Evolutionary conservation across 2,329 filamentous ascomycete species (phyloP).

Genomic region (Monilinia vaccinii-corymbosi): DNA sequence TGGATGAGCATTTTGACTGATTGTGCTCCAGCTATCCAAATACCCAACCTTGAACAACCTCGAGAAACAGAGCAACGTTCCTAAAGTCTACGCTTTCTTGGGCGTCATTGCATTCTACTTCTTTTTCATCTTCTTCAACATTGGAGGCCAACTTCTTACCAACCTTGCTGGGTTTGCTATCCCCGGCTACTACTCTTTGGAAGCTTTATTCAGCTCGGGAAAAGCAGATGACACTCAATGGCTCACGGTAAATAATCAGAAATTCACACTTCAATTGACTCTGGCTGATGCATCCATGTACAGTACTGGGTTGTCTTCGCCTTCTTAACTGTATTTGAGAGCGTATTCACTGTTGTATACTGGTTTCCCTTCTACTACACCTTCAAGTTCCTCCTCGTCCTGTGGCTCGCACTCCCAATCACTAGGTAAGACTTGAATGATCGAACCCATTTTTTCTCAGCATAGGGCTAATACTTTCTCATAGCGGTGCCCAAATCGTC

Average conservation of each 20-base stretch:
- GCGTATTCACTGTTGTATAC: slow-evolving; percentile 75
- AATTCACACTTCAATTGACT: slow-evolving; percentile 5
- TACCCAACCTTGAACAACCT: slow-evolving; percentile 77
- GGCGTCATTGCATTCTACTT: slow-evolving; percentile 73
- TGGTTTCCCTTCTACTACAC: slow-evolving; percentile 99
- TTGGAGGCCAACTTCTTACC: slow-evolving; percentile 78
- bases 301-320: slow-evolving; percentile 85
- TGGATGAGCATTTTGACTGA: background rate
- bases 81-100: slow-evolving; percentile 77
- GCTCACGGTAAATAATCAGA: slow-evolving; percentile 49
- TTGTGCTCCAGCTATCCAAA: slow-evolving; percentile 59
- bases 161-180: slow-evolving; percentile 79
- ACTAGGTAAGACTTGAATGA: slow-evolving; percentile 61
- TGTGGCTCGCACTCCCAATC: slow-evolving; percentile 95
- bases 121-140: slow-evolving; percentile 88
- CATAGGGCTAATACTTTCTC: slow-evolving; percentile 16
- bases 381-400: slow-evolving; percentile 96
- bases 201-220: slow-evolving; percentile 61
- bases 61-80: slow-evolving; percentile 73
- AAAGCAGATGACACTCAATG: slow-evolving; percentile 78
- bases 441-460: background rate
- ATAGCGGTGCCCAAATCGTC: slow-evolving; percentile 85
- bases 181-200: slow-evolving; percentile 75
- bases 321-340: slow-evolving; percentile 77
- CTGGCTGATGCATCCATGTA: slow-evolving; percentile 7